Base-by-base conservation (phyloP, 2,329 filamentous ascomycete genomes). In the Fusarium sublunatum region DNA sequence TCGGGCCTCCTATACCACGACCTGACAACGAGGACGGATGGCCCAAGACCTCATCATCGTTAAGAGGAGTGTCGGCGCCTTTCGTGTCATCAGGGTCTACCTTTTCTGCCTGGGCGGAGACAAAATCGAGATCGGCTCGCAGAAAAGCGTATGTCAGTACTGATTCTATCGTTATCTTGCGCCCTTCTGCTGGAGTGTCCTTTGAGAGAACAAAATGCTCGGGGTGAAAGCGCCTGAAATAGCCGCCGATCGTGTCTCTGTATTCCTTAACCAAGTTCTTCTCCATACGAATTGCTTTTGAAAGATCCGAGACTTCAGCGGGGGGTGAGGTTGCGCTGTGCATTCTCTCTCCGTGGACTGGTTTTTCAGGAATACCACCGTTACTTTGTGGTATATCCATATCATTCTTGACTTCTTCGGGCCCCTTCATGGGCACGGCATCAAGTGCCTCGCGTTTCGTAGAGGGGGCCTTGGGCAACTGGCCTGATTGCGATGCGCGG, bases 81-180 rank as follows among this genome's bases (percentile, higher is more conserved):
- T 88, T 85, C 5, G 86, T 82, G 69, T 96, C 91, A 63, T 90
- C 85, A 0, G 88, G 83, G 69, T 91, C 86, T n/a, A 88, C 83
- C 74, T 96, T 96, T 41, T 86, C 85, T 6, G 93, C 93, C 77
- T 98, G 94, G 1, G 92, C 93, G 6, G 90, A 87, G 51, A 98
- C 89, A 72, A 99, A 99, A 77, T 98, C 94, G 47, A 97, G 86
- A 75, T 99, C 95, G 31, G 93, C 93, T 68, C 92, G 91, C 44
- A 99, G 83, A 71, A 99, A 99, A 22, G 94, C 92, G 76, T 98
- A 98, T 57, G 91, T 91, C 49, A 99, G 82, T 32, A 96, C 87
- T 1, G 91, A 87, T 72, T 94, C 90, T 59, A 93, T 85, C 12
- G 87, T 87, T 32, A 88, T 82, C 12, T 83, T 12, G 72, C 70